Percentiles rank a stretch among this genome's conserved stretches.
These are phyloP conservation scores for Myriosclerotinia duriaeana DNA, from an alignment of 2,329 filamentous ascomycete genomes.

Conservation along the genomic window DNA sequence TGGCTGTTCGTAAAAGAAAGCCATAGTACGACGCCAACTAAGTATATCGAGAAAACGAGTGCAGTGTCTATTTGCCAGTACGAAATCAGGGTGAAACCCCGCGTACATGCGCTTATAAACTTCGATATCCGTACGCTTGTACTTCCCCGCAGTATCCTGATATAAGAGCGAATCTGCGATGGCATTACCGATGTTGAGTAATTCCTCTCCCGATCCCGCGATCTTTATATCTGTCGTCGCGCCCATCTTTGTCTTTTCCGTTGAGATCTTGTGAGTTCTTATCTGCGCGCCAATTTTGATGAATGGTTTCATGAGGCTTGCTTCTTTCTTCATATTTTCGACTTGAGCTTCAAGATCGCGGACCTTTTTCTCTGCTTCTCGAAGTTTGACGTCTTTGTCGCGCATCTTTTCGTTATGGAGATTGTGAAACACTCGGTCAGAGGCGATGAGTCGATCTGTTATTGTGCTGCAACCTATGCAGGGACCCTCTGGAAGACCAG, in stretches of 20 bases:
- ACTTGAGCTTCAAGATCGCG: constrained; percentile 10
- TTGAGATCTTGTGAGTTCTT: constrained; percentile 10
- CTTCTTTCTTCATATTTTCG: constrained; percentile 1
- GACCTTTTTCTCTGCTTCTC: not conserved
- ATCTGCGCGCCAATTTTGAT: constrained; percentile 5
- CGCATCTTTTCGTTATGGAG: constrained; percentile 14
- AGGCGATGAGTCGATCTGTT: constrained; percentile 2
- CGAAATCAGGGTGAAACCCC: constrained; percentile 16
- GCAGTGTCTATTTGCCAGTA: constrained; percentile 3
- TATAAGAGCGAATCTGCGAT: constrained; percentile 13
- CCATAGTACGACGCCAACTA: constrained; percentile 19
- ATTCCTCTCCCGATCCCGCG: constrained; percentile 8
- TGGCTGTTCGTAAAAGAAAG: constrained; percentile 20
- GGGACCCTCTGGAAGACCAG: not conserved
- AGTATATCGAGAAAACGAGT: constrained; percentile 15
- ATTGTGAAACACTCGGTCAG: constrained; percentile 10
- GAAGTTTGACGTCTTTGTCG: constrained; percentile 10
- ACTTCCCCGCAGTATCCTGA: constrained; percentile 13
- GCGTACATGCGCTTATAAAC: constrained; percentile 19
- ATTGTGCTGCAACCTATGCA: constrained; percentile 11
- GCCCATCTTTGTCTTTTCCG: constrained; percentile 15
- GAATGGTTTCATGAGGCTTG: constrained; percentile 9
- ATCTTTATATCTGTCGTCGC: not conserved
- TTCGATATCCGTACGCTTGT: constrained; percentile 18
- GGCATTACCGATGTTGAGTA: constrained; percentile 10